Conservation (phyloP, 371 early-diverging fungal genomes). For the Mortierella sp. region DNA sequence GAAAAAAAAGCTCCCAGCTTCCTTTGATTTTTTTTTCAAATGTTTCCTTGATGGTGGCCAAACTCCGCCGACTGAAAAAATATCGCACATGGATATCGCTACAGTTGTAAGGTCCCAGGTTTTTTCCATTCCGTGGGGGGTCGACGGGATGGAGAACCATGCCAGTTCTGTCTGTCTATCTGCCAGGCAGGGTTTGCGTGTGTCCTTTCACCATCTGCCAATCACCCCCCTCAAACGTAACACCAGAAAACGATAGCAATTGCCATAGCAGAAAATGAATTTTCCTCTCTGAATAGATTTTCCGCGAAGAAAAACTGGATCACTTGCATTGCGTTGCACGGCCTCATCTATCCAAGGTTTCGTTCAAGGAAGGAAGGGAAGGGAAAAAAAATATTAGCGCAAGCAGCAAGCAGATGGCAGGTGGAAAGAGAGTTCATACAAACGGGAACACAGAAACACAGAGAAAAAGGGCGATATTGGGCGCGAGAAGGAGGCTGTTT, state of each 20-base stretch:
- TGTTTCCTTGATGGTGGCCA: background rate
- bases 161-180: background rate
- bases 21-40: background rate
- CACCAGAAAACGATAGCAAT: too few relatives aligned
- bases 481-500: background rate
- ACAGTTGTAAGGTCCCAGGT: background rate
- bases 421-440: too few relatives aligned
- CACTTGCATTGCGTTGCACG: too few relatives aligned
- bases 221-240: too few relatives aligned
- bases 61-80: background rate
- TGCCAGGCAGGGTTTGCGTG: too few relatives aligned
- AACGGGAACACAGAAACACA: background rate
- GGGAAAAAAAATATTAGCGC: background rate
- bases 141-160: background rate
- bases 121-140: background rate
- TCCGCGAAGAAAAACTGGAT: too few relatives aligned
- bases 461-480: background rate
- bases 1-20: constrained; percentile 5
- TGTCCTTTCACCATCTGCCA: too few relatives aligned
- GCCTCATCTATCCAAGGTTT: too few relatives aligned
- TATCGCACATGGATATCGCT: background rate
- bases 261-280: too few relatives aligned
- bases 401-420: background rate
- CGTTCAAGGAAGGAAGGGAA: background rate
- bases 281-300: too few relatives aligned